Base-by-base conservation (phyloP, 345 rosid species). In the Salix suchowensis region DNA sequence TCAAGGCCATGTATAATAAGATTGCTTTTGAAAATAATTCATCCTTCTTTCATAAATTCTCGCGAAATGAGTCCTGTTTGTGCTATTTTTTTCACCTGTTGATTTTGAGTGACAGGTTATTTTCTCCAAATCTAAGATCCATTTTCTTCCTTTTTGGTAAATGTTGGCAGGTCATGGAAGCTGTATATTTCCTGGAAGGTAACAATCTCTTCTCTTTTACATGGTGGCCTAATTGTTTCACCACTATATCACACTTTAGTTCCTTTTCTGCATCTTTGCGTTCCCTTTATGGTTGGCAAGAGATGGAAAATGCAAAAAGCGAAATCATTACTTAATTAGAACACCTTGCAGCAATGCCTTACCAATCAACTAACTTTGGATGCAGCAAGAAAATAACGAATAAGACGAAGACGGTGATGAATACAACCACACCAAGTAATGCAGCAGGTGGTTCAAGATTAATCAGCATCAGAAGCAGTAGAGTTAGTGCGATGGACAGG, bases 151-250 rank as follows among this genome's bases (percentile, higher is more conserved):
- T 75, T 82, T 70, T 70, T 76, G 71, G 67, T 62, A 21, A 46
- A n/a, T 76, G 10, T 74, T 78, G 84, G 71, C 89, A 94, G 98
- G 97, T 86, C 98, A 89, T 78, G 98, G 93, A 74, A 88, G 86
- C 87, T 95, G 98, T 88, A 83, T 86, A 80, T 95, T 93, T 87
- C 96, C 94, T 8, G 98, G 98, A 86, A 95, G 98, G 98, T 95
- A 84, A 81, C 86, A 48, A 74, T 52, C 18, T 32, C 4, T 73
- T 8, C n/a, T 52, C 50, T 70, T 28, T 68, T 23, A 58, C 23
- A 62, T 42, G 68, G 26, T 24, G 23, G 36, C 72, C 71, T 23
- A 37, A 14, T 61, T 32, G 28, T 46, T 65, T 44, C 21, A 30
- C 62, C 4, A 50, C 36, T 21, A 18, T 14, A 18, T 46, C n/a